Percentiles rank a stretch among this genome's conserved stretches.
Conservation (phyloP, 768 basidiomycete genomes). For the Daedalea quercina region DNA sequence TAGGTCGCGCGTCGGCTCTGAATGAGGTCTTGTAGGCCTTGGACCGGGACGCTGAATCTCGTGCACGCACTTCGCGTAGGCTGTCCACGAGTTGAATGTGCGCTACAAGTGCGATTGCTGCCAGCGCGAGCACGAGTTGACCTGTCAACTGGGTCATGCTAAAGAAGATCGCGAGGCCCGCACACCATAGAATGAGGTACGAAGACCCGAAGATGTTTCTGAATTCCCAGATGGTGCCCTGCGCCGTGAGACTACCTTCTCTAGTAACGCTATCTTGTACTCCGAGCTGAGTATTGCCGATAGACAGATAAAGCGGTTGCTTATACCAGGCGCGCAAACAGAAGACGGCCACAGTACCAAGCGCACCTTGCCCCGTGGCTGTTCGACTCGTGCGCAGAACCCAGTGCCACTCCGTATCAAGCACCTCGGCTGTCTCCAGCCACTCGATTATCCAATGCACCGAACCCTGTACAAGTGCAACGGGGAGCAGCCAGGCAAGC, state of each 20-base stretch:
- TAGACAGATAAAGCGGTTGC: slow-evolving; percentile 67
- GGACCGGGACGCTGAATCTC: slow-evolving; percentile 45
- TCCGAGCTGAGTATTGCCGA: slow-evolving; percentile 23
- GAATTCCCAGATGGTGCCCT: slow-evolving; percentile 69
- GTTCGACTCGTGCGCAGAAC: slow-evolving; percentile 51
- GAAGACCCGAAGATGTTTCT: slow-evolving; percentile 88
- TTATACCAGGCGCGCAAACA: slow-evolving; percentile 65
- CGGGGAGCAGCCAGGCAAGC: slow-evolving; percentile 51
- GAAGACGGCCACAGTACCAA: slow-evolving; percentile 44
- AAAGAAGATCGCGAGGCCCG: slow-evolving; percentile 57
- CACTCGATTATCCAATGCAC: slow-evolving; percentile 81
- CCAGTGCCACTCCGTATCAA: slow-evolving; percentile 34
- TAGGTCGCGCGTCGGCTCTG: slow-evolving; percentile 20
- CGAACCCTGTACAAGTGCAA: slow-evolving; percentile 52
- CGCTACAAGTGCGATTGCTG: slow-evolving; percentile 57
- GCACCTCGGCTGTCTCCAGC: slow-evolving; percentile 48
- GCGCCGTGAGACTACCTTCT: slow-evolving; percentile 20
- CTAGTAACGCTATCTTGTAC: neutral
- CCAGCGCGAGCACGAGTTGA: slow-evolving; percentile 67
- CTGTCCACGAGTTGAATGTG: slow-evolving; percentile 80
- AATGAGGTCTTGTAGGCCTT: slow-evolving; percentile 39
- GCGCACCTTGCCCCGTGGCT: slow-evolving; percentile 49
- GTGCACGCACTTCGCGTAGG: slow-evolving; percentile 58
- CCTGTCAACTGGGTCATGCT: slow-evolving; percentile 72
- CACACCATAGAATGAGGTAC: slow-evolving; percentile 76